Evolutionary conservation across 202 grass and related monocot species (phyloP), one percentile per base, ranked within the genome.

Genomic region (Saccharum hybrid): DNA sequence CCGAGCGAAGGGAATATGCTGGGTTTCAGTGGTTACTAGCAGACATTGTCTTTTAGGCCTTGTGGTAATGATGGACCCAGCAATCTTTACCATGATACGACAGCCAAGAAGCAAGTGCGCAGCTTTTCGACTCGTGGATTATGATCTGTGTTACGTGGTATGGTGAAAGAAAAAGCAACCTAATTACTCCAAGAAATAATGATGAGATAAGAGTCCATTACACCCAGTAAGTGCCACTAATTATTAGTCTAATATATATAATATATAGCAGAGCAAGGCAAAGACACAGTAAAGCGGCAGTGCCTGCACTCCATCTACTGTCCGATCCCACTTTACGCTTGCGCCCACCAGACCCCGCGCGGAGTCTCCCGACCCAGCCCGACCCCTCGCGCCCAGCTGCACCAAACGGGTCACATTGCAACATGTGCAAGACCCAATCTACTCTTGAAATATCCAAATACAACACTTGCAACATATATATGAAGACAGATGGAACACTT

Each of bases 41-140:
- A 54, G 56, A 54, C 14, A 8, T n/a, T 2, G 54, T 57, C 54
- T 62, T 61, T 79, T 71, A 28, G 9, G 31, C 3, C 33, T 41
- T 28, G 16, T 22, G 75, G 42, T 54, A 61, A 86, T 46, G 77
- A 68, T 33, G 61, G 67, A 75, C 14, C 61, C 77, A 81, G 75
- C 21, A 13, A 80, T 86, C 61, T 67, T 74, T 86, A 86, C 46
- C 8, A 19, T 45, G 46, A 75, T 43, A 37, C 77, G 46, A 45
- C 8, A 86, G 10, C 65, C 33, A 66, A 52, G 9, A 36, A 73
- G 68, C 33, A 34, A 34, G 33, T 74, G 18, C 37, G 21, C 21
- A 7, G 1, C 72, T 68, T 74, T 56, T 33, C 33, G 64, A 65
- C 21, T 49, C 14, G 14, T 49, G 46, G 14, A 15, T 49, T 49